These are phyloP conservation scores for Spathaspora sp. DNA, from an alignment of 805 yeast species.

Conservation along the genomic window DNA sequence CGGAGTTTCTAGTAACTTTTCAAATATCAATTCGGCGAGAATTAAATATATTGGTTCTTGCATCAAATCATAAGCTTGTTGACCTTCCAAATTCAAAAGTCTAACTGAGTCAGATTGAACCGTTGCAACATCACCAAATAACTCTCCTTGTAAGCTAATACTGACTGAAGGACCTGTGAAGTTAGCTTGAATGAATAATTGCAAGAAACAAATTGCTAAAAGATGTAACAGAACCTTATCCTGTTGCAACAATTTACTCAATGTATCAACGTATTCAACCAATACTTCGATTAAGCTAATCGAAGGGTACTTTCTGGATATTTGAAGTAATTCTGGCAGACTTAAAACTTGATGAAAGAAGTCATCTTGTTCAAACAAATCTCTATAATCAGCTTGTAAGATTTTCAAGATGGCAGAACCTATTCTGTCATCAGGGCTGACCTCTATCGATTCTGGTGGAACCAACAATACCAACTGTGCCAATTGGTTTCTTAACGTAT, in stretches of 20 bases:
- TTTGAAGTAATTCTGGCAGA: slow-evolving; percentile 9
- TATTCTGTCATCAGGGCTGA: slow-evolving; percentile 9
- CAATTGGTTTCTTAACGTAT: slow-evolving; percentile 12
- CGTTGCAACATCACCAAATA: slow-evolving; percentile 22
- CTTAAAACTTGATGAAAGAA: slow-evolving; percentile 9
- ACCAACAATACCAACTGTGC: slow-evolving; percentile 16
- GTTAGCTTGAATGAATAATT: slow-evolving; percentile 69
- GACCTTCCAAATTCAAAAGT: slow-evolving; percentile 58
- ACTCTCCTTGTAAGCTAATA: slow-evolving; percentile 26
- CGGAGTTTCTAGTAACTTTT: slow-evolving; percentile 39
- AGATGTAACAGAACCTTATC: slow-evolving; percentile 21
- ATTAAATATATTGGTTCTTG: slow-evolving; percentile 32
- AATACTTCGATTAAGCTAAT: slow-evolving; percentile 5
- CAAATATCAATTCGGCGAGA: slow-evolving; percentile 29
- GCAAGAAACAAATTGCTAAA: slow-evolving; percentile 60
- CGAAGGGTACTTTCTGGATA: slow-evolving; percentile 17
- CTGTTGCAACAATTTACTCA: slow-evolving; percentile 1
- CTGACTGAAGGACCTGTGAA: slow-evolving; percentile 77
- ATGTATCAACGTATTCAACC: slow-evolving; percentile 4
- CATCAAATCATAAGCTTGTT: slow-evolving; percentile 58
- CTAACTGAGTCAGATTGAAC: slow-evolving; percentile 31
- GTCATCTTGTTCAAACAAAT: background rate
- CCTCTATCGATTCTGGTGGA: slow-evolving; percentile 13
- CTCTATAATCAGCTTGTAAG: background rate
- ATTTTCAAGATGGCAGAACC: background rate